Evolutionary conservation across 2,329 filamentous ascomycete genomes (phyloP).

Genomic region (Neurospora crassa): DNA sequence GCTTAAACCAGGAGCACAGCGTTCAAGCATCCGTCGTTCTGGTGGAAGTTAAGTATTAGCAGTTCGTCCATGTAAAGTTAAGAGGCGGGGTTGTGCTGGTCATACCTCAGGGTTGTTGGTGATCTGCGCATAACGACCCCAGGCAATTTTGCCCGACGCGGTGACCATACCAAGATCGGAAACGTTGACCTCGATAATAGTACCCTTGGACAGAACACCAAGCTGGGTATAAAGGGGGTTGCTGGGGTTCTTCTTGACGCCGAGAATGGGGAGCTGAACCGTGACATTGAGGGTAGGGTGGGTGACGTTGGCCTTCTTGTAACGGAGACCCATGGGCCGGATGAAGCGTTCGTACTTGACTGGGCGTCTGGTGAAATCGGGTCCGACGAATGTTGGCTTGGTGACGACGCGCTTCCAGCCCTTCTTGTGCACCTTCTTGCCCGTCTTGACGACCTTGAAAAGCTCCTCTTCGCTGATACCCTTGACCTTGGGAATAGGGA

Average conservation of each 20-base stretch:
- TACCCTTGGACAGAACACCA: slow-evolving; percentile 80
- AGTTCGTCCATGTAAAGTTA: not conserved
- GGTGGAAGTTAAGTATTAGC: not conserved
- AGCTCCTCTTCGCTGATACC: slow-evolving; percentile 94
- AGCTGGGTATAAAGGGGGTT: slow-evolving; percentile 76
- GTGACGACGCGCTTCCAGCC: slow-evolving; percentile 48
- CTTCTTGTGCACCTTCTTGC: slow-evolving; percentile 89
- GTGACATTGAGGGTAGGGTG: slow-evolving; percentile 38
- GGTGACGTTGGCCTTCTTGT: slow-evolving; percentile 67
- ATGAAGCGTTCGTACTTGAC: slow-evolving; percentile 73
- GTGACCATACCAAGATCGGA: slow-evolving; percentile 86
- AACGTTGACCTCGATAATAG: slow-evolving; percentile 76
- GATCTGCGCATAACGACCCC: slow-evolving; percentile 76
- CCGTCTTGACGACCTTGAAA: slow-evolving; percentile 81
- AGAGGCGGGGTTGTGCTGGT: not conserved
- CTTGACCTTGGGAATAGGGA: slow-evolving; percentile 87
- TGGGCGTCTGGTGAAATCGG: slow-evolving; percentile 79
- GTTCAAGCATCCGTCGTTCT: slow-evolving; percentile 23
- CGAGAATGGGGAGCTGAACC: slow-evolving; percentile 73
- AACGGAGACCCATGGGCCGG: slow-evolving; percentile 65
- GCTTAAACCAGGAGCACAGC: slow-evolving; percentile 21
- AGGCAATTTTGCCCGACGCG: slow-evolving; percentile 83
- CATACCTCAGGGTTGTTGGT: slow-evolving; percentile 38
- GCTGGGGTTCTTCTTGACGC: slow-evolving; percentile 60
- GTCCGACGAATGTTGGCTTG: slow-evolving; percentile 82